Conservation (phyloP, 140 eudicot species). For the Ambrosia hybrid region DNA sequence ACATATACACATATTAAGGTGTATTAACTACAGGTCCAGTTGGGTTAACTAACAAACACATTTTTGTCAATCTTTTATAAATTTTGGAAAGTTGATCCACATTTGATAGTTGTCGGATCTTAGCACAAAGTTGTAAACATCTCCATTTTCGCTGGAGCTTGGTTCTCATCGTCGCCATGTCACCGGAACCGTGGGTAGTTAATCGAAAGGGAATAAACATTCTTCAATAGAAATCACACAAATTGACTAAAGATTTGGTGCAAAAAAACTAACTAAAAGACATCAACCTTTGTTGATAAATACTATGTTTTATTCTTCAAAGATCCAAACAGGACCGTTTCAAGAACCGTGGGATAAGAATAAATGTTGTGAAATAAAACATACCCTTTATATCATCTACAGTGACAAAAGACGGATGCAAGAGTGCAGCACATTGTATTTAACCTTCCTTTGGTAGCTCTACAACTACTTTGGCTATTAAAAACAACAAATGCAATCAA, state of each 20-base stretch:
- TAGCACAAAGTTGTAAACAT: no score
- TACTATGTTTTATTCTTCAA: neutral
- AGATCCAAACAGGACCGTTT: neutral
- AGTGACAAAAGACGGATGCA: conserved; percentile 58
- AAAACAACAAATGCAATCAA: neutral
- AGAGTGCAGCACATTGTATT: conserved; percentile 59
- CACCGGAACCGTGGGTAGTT: no score
- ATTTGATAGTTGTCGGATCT: no score
- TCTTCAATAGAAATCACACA: neutral
- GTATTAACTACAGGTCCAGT: no score
- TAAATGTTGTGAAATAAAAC: neutral
- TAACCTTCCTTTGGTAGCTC: conserved; percentile 51
- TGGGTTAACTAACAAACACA: no score
- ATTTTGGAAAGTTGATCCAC: no score
- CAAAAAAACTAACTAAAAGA: neutral
- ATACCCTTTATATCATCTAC: conserved; percentile 66
- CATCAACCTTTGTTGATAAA: neutral
- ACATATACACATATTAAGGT: no score
- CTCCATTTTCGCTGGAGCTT: no score
- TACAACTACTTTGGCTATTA: conserved; percentile 62
- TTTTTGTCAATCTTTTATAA: no score
- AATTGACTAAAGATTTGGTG: neutral
- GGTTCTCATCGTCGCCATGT: no score
- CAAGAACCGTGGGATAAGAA: neutral
- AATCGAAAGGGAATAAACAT: no score